Base-by-base conservation (phyloP, 2,329 filamentous ascomycete species). In the Endothia cerciana region DNA sequence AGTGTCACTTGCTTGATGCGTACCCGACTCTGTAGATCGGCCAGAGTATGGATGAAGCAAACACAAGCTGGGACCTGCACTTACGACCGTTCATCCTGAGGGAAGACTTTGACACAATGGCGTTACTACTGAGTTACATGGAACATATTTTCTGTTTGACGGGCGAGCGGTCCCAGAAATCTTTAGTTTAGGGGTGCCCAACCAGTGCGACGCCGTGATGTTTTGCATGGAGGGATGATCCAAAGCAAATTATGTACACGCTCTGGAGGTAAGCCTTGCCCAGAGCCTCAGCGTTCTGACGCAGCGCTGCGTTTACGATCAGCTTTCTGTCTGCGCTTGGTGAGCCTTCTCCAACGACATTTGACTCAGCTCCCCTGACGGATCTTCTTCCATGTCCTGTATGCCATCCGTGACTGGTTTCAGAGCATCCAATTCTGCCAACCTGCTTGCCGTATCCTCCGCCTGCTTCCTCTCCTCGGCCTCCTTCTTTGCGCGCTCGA, bases 401-500 rank as follows among this genome's bases (percentile, higher is more conserved):
- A 70, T 69, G 62, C 73, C 72, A 57, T 71, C 73, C 40, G 71
- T 69, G 63, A 78, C 73, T 40, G 75, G 75, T 60, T 80, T 77
- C 38, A 77, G 70, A 4, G 68, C 64, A 7, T 82, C 82, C 58
- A 85, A 73, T 66, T 83, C 81, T 51, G 85, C 83, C 40, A 91
- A 76, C 68, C 76, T 79, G 66, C 73, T 76, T 68, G 64, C 67
- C 69, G 56, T 72, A 59, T 69, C 71, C 69, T 73, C 63, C 67
- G 68, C 71, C 72, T 78, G 72, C 71, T 69, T 53, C 67, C 80
- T 79, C 65, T 79, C 79, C 69, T 80, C 79, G 67, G 75, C 77
- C 51, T 75, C 76, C 64, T 81, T 78, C 67, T 72, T 77, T 74
- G 87, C 83, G 71, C 90, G 73, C 33, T 80, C 83, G 69, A 85